These are phyloP conservation scores for Botrytis galanthina DNA, from an alignment of 2,329 filamentous ascomycete species.

Conservation along the genomic window DNA sequence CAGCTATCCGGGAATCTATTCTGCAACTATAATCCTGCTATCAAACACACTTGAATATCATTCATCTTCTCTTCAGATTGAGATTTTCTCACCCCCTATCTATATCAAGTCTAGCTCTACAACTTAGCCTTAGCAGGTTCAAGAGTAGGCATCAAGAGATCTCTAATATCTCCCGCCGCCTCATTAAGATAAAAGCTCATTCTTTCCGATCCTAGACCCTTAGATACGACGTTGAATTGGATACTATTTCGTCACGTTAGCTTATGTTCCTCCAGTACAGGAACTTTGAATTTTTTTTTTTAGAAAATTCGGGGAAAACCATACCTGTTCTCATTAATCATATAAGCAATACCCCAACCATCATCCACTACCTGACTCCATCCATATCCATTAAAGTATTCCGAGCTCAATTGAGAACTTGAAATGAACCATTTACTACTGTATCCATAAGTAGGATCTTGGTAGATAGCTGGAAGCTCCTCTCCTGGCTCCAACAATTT, in stretches of 20 bases:
- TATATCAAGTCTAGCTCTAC: conserved; percentile 46
- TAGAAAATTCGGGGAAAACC: conserved; percentile 27
- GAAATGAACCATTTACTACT: conserved; percentile 86
- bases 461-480: conserved; percentile 77
- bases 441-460: conserved; percentile 83
- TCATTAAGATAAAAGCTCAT: conserved; percentile 98
- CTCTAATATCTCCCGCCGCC: conserved; percentile 84
- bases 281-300: no score
- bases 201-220: conserved; percentile 81
- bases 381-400: conserved; percentile 98
- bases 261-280: neutral
- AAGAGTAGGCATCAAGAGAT: conserved; percentile 77
- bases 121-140: conserved; percentile 84
- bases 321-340: conserved; percentile 98
- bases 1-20: neutral
- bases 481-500: conserved; percentile 80
- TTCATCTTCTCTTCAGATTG: neutral
- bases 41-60: neutral
- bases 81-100: neutral
- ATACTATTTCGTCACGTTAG: conserved; percentile 54
- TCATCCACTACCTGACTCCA: conserved; percentile 98
- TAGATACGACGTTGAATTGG: conserved; percentile 97
- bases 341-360: conserved; percentile 97
- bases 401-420: conserved; percentile 84
- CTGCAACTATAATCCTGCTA: neutral